Conservation (phyloP, 169 alveolate genomes). For the Theileria annulata region DNA sequence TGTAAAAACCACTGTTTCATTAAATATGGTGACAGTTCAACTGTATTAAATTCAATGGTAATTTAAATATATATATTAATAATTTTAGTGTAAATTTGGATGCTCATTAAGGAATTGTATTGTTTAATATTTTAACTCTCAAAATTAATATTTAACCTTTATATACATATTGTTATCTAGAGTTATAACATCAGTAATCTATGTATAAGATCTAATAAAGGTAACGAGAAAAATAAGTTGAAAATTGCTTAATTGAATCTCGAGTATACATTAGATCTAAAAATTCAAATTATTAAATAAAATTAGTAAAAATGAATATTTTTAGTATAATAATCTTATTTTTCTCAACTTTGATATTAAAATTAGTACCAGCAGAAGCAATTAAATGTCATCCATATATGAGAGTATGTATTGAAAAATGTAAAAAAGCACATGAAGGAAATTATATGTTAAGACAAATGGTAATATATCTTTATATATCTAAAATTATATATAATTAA, state of each 20-base stretch:
- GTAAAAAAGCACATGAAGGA: conserved; percentile 38
- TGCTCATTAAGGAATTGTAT: conserved; percentile 7
- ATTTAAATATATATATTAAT: background rate
- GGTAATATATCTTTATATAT: background rate
- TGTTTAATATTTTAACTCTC: background rate
- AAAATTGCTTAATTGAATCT: background rate
- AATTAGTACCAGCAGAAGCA: background rate
- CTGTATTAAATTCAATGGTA: background rate
- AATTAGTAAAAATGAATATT: conserved; percentile 11
- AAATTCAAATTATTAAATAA: background rate
- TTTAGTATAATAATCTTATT: background rate
- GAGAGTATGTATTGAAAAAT: conserved; percentile 22
- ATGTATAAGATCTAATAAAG: no score
- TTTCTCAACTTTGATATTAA: background rate
- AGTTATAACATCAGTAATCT: background rate
- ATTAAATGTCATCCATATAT: conserved; percentile 35
- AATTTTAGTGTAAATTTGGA: conserved; percentile 6
- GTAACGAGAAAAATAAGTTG: no score
- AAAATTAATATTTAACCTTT: no score
- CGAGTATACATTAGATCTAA: background rate
- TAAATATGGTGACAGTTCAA: background rate
- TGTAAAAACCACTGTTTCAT: background rate
- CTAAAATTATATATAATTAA: no score
- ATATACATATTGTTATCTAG: background rate
- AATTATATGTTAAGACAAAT: background rate